These are phyloP conservation scores for Neurospora tetraspora DNA, from an alignment of 495 filamentous ascomycete species.

Conservation along the genomic window DNA sequence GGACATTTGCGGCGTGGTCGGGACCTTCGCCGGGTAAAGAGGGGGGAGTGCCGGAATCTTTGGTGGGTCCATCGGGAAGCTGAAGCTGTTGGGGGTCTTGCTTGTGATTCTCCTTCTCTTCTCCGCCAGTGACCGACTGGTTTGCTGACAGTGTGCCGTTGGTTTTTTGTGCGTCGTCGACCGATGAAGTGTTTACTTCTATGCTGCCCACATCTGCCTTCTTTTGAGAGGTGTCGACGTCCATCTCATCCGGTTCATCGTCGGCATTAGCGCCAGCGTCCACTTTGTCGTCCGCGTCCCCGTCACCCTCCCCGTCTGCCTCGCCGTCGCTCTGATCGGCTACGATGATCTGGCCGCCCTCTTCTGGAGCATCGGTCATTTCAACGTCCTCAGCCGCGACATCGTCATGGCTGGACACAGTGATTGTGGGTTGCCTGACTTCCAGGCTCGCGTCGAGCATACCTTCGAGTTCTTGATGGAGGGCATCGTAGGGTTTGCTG, in stretches of 20 bases:
- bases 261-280: conserved; percentile 4
- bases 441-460: conserved; percentile 54
- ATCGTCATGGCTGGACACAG: conserved; percentile 13
- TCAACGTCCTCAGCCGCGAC: conserved; percentile 30
- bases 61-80: background rate
- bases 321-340: conserved; percentile 23
- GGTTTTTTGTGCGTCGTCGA: conserved; percentile 18
- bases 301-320: conserved; percentile 14
- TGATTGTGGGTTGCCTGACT: conserved; percentile 23
- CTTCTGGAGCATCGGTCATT: conserved; percentile 36
- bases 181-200: conserved; percentile 31
- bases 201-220: conserved; percentile 24
- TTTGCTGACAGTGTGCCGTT: conserved; percentile 24
- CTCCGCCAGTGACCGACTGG: conserved; percentile 8
- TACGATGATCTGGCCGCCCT: conserved; percentile 30
- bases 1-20: background rate
- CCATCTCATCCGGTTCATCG: conserved; percentile 7
- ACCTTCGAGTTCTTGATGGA: conserved; percentile 61
- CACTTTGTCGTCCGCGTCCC: conserved; percentile 2
- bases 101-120: background rate
- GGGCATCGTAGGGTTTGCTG: conserved; percentile 55
- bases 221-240: conserved; percentile 4
- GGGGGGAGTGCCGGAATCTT: conserved; percentile 30
- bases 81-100: conserved; percentile 19
- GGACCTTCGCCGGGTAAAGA: conserved; percentile 23